These are phyloP conservation scores for Daedalea quercina DNA, from an alignment of 768 basidiomycete species.

Conservation along the genomic window DNA sequence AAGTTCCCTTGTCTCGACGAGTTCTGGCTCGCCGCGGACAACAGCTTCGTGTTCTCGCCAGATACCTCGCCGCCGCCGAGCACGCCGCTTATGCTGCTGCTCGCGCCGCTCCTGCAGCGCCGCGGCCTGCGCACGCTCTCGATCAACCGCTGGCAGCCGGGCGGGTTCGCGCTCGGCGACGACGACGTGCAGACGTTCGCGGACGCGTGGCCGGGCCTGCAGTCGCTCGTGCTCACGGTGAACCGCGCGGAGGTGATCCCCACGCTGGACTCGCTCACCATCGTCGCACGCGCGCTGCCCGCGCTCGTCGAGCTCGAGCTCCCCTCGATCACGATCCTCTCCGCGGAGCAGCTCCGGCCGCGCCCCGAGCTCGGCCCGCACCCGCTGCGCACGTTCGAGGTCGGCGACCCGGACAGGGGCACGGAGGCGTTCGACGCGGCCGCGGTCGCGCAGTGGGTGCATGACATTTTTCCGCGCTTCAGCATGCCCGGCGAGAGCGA, in stretches of 20 bases:
- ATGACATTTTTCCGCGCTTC: neutral
- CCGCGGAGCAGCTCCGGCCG: neutral
- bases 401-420: neutral
- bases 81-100: neutral
- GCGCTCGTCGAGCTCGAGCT: neutral
- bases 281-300: neutral
- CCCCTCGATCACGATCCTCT: constrained; percentile 1
- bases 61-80: neutral
- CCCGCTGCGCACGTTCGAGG: neutral
- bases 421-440: neutral
- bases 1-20: neutral
- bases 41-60: no score
- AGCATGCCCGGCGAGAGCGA: neutral
- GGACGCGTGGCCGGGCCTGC: neutral
- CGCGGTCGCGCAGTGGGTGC: neutral
- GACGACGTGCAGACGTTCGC: neutral
- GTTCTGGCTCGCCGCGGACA: no score
- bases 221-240: constrained; percentile 2
- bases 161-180: neutral
- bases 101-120: constrained; percentile 2
- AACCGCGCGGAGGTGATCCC: constrained; percentile 3
- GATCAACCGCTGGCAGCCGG: neutral
- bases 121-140: neutral
- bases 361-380: neutral
- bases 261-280: neutral